phyloP scores from a whole-genome alignment of 2,329 filamentous ascomycete species.

The Ustulina deusta region DNA sequence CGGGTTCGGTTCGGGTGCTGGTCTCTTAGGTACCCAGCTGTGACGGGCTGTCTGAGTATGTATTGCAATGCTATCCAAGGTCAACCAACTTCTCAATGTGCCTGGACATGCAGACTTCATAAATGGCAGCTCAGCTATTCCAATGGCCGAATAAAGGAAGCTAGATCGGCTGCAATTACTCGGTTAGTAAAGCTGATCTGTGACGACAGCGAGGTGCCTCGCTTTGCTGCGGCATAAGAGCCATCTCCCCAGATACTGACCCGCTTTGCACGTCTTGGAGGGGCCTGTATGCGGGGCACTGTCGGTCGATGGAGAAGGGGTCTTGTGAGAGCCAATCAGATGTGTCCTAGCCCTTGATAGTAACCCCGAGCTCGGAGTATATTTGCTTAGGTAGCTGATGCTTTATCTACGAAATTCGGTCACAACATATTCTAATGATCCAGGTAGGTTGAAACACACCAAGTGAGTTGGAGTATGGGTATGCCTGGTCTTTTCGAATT shows the following conservation, averaged over 20 bases:
- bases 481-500: neutral
- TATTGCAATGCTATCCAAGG: neutral
- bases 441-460: neutral
- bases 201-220: constrained; percentile 25
- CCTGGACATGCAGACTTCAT: constrained; percentile 21
- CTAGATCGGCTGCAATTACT: constrained; percentile 30
- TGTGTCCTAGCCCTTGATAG: neutral
- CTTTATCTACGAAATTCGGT: neutral
- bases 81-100: neutral
- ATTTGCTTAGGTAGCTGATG: neutral
- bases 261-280: constrained; percentile 19
- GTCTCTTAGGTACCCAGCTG: neutral
- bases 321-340: constrained; percentile 26
- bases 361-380: constrained; percentile 33
- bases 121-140: constrained; percentile 21
- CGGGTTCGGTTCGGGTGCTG: neutral
- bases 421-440: neutral
- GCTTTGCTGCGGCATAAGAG: constrained; percentile 43
- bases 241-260: constrained; percentile 9
- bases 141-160: constrained; percentile 37
- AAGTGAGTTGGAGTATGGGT: neutral
- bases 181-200: constrained; percentile 26
- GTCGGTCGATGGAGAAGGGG: constrained; percentile 11
- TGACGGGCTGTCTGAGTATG: neutral
- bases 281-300: constrained; percentile 28